Percentiles rank a stretch among this genome's conserved stretches.
These are phyloP conservation scores for Populus tremula DNA, from an alignment of 345 rosid species.

Conservation along the genomic window DNA sequence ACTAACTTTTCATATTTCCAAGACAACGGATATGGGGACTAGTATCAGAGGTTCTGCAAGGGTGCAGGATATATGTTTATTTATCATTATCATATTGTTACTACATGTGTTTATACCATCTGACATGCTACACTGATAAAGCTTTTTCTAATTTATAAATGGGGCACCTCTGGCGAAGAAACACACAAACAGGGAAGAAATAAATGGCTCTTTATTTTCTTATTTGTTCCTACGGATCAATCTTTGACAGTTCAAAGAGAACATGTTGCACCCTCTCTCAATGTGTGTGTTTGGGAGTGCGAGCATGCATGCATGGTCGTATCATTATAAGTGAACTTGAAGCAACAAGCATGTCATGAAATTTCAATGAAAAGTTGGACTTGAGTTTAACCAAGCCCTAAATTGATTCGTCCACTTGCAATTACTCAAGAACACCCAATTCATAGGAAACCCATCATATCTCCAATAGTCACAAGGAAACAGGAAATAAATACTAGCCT, in stretches of 20 bases:
- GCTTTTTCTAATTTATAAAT: neutral
- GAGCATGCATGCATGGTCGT: neutral
- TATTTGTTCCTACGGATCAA: neutral
- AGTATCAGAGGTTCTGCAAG: neutral
- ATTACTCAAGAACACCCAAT: too few species aligned
- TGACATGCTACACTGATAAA: neutral
- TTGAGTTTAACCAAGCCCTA: neutral
- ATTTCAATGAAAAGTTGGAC: neutral
- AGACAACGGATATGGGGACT: neutral
- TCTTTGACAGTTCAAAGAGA: neutral
- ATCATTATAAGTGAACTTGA: neutral
- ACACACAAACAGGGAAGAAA: neutral
- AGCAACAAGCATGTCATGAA: neutral
- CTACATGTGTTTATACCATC: neutral
- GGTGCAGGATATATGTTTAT: neutral
- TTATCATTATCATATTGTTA: neutral
- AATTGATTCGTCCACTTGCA: neutral
- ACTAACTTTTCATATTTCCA: neutral
- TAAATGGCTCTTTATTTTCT: neutral
- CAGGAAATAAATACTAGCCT: constrained; percentile 51
- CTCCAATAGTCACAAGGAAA: neutral
- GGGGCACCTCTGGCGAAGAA: neutral
- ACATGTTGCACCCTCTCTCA: neutral
- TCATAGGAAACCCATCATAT: neutral
- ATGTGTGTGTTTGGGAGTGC: neutral